Percentiles rank a stretch among this genome's conserved stretches.
Evolutionary conservation across 2,329 filamentous ascomycete genomes (phyloP).

Genomic region (Chaetoscypha palmicola): DNA sequence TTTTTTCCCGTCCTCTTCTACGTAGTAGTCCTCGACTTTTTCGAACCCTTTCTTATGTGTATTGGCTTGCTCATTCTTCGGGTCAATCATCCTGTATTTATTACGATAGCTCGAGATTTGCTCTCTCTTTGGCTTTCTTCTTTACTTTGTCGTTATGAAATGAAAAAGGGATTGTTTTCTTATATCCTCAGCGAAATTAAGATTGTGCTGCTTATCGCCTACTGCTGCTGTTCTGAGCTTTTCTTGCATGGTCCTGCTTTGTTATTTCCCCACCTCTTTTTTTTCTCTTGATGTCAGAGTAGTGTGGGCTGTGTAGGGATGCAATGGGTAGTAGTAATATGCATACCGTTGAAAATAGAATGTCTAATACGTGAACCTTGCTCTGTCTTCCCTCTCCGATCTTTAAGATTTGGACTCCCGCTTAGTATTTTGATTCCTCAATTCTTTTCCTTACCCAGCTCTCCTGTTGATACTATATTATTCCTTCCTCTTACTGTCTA

Average conservation of each 20-base stretch:
- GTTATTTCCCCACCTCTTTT: neutral
- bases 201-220: no score
- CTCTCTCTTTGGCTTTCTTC: conserved; percentile 23
- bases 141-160: conserved; percentile 25
- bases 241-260: neutral
- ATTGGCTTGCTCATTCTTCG: conserved; percentile 20
- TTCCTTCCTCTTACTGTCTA: no score
- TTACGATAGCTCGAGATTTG: conserved; percentile 28
- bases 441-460: no score
- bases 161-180: conserved; percentile 22
- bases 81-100: conserved; percentile 27
- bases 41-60: conserved; percentile 9
- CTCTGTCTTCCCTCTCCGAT: no score
- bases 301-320: neutral
- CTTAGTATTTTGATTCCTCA: no score
- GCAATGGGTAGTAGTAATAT: neutral
- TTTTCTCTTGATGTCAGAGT: neutral
- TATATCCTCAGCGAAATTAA: conserved; percentile 5
- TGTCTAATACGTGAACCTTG: no score
- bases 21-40: no score
- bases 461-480: no score
- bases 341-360: neutral
- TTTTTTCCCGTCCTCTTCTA: no score
- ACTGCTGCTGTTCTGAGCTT: no score
- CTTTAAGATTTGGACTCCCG: no score